Conservation (phyloP, 1,284 basidiomycete species). For the Microbotryum intermedium region DNA sequence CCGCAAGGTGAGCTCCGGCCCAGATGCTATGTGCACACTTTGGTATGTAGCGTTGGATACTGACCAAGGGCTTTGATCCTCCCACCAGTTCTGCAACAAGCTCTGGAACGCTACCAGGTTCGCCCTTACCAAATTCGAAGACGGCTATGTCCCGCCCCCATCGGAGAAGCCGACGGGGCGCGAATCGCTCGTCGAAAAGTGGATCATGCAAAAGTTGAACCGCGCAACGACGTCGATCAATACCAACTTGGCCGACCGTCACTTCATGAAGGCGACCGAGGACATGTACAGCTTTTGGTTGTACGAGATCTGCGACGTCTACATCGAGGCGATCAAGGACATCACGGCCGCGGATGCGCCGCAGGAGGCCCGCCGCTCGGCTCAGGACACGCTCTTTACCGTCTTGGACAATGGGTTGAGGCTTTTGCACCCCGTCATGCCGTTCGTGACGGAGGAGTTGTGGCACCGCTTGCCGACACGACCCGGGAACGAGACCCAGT, state of each 20-base stretch:
- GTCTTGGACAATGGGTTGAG: conserved; percentile 84
- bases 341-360: conserved; percentile 70
- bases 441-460: conserved; percentile 95
- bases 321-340: conserved; percentile 97
- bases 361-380: conserved; percentile 58
- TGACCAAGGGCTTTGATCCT: too few relatives aligned
- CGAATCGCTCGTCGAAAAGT: conserved; percentile 86
- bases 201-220: conserved; percentile 94
- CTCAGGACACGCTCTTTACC: conserved; percentile 93
- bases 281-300: conserved; percentile 92
- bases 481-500: conserved; percentile 67
- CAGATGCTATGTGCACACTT: not conserved
- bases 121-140: conserved; percentile 87
- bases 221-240: conserved; percentile 69
- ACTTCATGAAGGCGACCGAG: conserved; percentile 86
- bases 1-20: conserved; percentile 53
- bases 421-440: conserved; percentile 97
- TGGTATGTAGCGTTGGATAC: not conserved
- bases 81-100: conserved; percentile 87
- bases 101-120: conserved; percentile 99
- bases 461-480: conserved; percentile 92
- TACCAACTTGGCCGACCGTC: conserved; percentile 63
- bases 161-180: conserved; percentile 71
- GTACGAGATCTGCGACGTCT: conserved; percentile 97
- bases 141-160: conserved; percentile 64